Base-by-base conservation (phyloP, 306 rosid species). In the Lathyrus sativus region DNA sequence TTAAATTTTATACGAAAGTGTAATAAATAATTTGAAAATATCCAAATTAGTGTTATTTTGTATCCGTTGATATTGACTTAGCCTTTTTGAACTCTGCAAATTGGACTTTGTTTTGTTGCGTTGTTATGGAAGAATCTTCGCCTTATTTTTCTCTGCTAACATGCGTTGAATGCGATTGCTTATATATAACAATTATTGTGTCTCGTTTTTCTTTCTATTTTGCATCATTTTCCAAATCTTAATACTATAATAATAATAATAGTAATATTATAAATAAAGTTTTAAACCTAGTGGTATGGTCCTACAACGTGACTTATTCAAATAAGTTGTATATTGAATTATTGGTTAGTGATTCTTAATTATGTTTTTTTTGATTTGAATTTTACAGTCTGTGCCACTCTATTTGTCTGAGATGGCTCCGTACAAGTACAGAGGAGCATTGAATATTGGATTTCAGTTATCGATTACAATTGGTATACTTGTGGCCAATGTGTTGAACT, bases 371-470 rank as follows among this genome's bases (percentile, higher is more conserved):
- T 35, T 1, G 11, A 2, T 11, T 12, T 22, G 11, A 3, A 43
- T 63, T 37, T 31, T 59, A 24, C 88, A 90, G 98, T 64, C 97
- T 1, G 98, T 93, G 81, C 98, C 98, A 6, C 80, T 93, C 0
- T 93, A 93, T 76, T 85, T 93, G 0, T 93, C 98, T 0, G 98
- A 93, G 79, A 93, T 81, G 97, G 98, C 98, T 0, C 98, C 98
- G 0, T 86, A 88, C 84, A 93, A 61, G 31, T 90, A 71, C 73
- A 85, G 97, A 71, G 98, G 98, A 62, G 87, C 97, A 5, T 38
- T 90, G 24, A 93, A 93, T 75, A 88, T 93, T 58, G 93, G 91
- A 0, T 93, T 93, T 37, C 98, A 93, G 64, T 29, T 93, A 6
- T 93, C 97, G 0, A 90, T 93, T 76, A 90, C 97, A 0, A 28